Conservation (phyloP, 164 flowering plant genomes). For the Stephania japonica region DNA sequence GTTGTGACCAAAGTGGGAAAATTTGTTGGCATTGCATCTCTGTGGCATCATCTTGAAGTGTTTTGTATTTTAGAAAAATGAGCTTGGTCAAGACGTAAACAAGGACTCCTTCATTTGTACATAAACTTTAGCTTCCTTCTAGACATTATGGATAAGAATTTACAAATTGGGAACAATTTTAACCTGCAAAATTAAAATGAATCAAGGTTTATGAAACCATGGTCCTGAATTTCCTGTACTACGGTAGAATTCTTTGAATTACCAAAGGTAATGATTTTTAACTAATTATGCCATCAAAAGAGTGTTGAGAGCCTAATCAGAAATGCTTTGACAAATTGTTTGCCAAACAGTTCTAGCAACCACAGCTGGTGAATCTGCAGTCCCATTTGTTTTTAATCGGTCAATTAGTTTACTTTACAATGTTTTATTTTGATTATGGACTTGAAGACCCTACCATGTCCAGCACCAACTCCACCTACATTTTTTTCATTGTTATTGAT, state of each 20-base stretch:
- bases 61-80: too few relatives aligned
- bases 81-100: too few relatives aligned
- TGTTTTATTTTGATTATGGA: background rate
- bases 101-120: too few relatives aligned
- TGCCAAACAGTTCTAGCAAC: background rate
- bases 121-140: too few relatives aligned
- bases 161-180: too few relatives aligned
- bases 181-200: too few relatives aligned
- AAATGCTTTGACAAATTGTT: background rate
- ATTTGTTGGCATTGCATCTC: too few relatives aligned
- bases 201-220: background rate
- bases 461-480: background rate
- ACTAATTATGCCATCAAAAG: background rate
- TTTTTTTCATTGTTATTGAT: background rate
- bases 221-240: background rate
- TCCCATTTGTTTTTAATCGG: background rate
- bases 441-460: background rate
- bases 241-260: background rate
- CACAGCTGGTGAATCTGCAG: background rate
- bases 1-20: too few relatives aligned
- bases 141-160: too few relatives aligned
- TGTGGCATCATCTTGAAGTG: too few relatives aligned
- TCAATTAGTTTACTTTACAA: background rate
- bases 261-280: background rate
- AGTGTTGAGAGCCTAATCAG: background rate